Evolutionary conservation across 257 asterid species (phyloP), one percentile per base, ranked within the genome.

Genomic region (Echium plantagineum): DNA sequence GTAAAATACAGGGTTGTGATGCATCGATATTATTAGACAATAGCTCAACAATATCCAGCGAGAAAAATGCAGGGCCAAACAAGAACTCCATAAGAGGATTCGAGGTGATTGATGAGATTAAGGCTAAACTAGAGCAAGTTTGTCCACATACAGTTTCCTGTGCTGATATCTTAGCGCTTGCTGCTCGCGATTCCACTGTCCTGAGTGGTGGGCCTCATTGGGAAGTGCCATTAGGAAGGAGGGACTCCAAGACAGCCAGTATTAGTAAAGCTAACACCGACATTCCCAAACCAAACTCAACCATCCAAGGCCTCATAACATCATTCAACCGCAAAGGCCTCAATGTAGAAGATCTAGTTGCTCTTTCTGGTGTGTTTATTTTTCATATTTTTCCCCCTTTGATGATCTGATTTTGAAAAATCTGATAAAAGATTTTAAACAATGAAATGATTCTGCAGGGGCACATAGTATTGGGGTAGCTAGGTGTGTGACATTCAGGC

Each of bases 141-240:
- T 89, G 97, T 63, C 97, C 97, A 66, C 87, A 66, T 59, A 86
- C 87, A 0, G 93, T 89, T 61, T 86, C 97, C 10, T 89, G 97
- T 53, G 76, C 94, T 1, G 97, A 89, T 49, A 79, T 86, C 71
- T 71, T 84, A 21, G 88, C 94, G 24, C 94, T 88, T 21, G 85
- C 84, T 67, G 94, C 96, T 7, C 80, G 94, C 15, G 91, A 86
- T 49, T 80, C 89, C 16, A 66, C 67, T 15, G 80, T 77, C 13
- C 66, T 42, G 13, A 42, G 49, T 84, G 1, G 94, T 82, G 81
- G 79, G 83, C 64, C 42, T 21, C 61, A 31, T 5, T 6, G 4
- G 58, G 21, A 54, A 71, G 94, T 89, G 62, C 76, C 89, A 58
- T 52, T 89, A 62, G 96, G 96, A 32, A 81, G 96, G 67, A 80